These are phyloP conservation scores for Lentinula sp. DNA, from an alignment of 768 basidiomycete species.

Conservation along the genomic window DNA sequence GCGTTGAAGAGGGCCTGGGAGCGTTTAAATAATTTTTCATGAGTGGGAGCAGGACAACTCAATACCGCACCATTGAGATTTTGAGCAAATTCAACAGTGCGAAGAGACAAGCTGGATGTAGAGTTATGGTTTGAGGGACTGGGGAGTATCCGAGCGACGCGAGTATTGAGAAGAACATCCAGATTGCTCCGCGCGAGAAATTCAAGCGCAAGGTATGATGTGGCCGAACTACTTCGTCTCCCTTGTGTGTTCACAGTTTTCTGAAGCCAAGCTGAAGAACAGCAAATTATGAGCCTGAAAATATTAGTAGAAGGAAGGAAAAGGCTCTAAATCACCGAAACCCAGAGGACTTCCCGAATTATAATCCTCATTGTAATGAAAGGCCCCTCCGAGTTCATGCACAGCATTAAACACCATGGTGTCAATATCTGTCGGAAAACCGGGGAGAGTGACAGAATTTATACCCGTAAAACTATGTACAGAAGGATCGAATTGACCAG, in stretches of 20 bases:
- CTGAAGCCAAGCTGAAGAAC: conserved; percentile 17
- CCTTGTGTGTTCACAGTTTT: conserved; percentile 12
- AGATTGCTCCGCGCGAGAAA: not conserved
- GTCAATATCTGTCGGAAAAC: conserved; percentile 25
- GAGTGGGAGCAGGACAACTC: not conserved
- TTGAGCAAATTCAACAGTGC: conserved; percentile 4
- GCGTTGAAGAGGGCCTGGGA: not conserved
- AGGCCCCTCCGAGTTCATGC: conserved; percentile 18
- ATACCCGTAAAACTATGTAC: conserved; percentile 29
- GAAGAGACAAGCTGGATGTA: not conserved
- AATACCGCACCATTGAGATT: not conserved
- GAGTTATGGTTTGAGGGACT: not conserved
- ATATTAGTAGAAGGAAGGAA: too few species aligned
- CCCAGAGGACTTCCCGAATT: conserved; percentile 29
- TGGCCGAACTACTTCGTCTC: conserved; percentile 19
- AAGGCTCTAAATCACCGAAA: conserved; percentile 16
- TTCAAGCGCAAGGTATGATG: conserved; percentile 16
- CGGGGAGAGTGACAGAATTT: conserved; percentile 24
- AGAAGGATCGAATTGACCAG: conserved; percentile 27
- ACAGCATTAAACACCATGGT: conserved; percentile 23
- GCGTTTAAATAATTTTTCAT: not conserved
- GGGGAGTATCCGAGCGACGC: not conserved
- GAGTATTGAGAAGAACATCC: not conserved
- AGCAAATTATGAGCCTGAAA: not conserved
- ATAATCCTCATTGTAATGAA: conserved; percentile 29